Evolutionary conservation across 2,329 filamentous ascomycete genomes (phyloP), one percentile per base, ranked within the genome.

Genomic region (Ascochyta viciae-villosae): DNA sequence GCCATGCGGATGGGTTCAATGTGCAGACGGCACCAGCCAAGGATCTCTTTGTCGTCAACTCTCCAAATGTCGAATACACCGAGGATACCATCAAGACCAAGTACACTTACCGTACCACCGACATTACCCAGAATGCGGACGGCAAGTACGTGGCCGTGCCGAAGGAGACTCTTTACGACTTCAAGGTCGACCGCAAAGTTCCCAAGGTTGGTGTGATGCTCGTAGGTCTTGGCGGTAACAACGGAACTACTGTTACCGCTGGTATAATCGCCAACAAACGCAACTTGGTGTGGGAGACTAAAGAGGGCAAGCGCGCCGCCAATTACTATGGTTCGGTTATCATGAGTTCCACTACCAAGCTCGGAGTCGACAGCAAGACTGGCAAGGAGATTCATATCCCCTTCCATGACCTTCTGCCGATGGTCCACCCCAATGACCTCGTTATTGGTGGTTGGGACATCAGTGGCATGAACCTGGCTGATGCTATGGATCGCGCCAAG

Each of bases 251-350:
- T 55, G 92, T 99, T 61, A 98, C 95, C 57, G 95, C 95, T 60
- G 95, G 94, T 77, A 96, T 99, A 79, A 85, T 99, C 75, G 95
- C 94, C 79, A 99, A 99, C 81, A 90, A 91, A 75, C 90, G 89
- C 68, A 85, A 87, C 56, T 85, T 98, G 56, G 82, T 83, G 60
- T 99, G 95, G 95, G 91, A 97, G 63, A 98, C 95, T 70, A 93
- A 94, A 73, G 92, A 97, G 78, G 93, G 93, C 49, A 81, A 85
- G 66, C 91, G 87, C 63, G 82, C 86, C 63, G 89, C 95, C 79
- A 99, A 99, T 82, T 99, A 98, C 86, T 99, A 97, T 77, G 95
- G 95, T 71, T 99, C 95, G 54, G 87, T 98, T 68, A 87, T 98
- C 78, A 98, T 99, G 95, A 85, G 89, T 62, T 98, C 95, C 19